Evolutionary conservation across 306 rosid genomes (phyloP), one percentile per base, ranked within the genome.

Genomic region (Delonix regia): DNA sequence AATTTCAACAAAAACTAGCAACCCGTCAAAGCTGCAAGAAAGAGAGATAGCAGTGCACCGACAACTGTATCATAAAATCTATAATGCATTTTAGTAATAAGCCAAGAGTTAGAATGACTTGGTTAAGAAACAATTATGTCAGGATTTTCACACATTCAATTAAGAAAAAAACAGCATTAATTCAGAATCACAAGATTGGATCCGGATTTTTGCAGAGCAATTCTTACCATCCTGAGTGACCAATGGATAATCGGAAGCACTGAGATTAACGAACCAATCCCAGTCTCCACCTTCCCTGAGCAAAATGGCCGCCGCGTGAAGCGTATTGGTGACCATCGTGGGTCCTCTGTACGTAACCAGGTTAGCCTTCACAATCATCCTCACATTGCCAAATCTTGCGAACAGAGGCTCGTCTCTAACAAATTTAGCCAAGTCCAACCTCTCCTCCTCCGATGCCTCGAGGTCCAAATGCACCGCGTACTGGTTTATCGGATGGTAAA

Each of bases 331-430:
- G 19, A 86, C 86, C 89, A 86, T 86, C 9, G 86, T 83, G 16
- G 86, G 89, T 11, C 89, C 89, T 34, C 89, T 86, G 19, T 86
- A 86, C n/a, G 89, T 86, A 0, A 86, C 85, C 87, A 86, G 81
- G n/a, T 86, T 86, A 5, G 89, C 89, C 83, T 86, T 86, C 21
- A 75, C 73, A 1, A 86, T 11, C 87, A 86, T 83, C 57, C 76
- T 77, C 45, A 86, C 89, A 71, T 86, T 86, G 18, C 85, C 81
- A 69, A 86, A 9, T 47, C 61, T 25, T 5, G 79, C 45, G 56
- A 86, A 86, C 27, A 86, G 59, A 63, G 89, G 85, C 8, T 83
- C 83, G 18, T 80, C 76, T 18, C 57, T 80, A 0, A 86, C 82
- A 16, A 83, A 86, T 59, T 73, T 74, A 0, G 79, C 52, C 73